phyloP scores from a whole-genome alignment of 371 early-diverging fungal species.

The Syncephalastrum racemosum region DNA sequence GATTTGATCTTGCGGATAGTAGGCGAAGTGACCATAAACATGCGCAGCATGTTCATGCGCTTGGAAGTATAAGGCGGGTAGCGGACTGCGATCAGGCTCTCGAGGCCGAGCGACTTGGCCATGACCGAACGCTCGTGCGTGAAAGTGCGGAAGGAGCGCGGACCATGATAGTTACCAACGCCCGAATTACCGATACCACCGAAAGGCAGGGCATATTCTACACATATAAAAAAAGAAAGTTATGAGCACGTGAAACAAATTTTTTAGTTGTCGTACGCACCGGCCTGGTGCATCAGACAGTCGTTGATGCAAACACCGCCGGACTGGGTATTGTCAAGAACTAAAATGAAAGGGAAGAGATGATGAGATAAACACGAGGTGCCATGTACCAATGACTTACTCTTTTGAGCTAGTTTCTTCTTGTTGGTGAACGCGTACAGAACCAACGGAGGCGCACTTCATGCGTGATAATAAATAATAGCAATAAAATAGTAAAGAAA shows the following conservation, averaged over 20 bases:
- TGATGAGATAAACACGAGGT: no score
- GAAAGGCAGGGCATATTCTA: conserved; percentile 63
- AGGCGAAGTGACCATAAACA: conserved; percentile 23
- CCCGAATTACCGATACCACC: conserved; percentile 85
- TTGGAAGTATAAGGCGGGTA: conserved; percentile 39
- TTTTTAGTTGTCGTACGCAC: conserved; percentile 19
- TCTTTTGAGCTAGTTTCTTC: conserved; percentile 19
- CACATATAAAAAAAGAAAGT: conserved; percentile 2
- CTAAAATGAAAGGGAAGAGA: conserved; percentile 13
- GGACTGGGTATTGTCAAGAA: conserved; percentile 62
- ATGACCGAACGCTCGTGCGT: conserved; percentile 67
- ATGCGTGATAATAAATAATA: conserved; percentile 1
- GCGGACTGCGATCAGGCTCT: conserved; percentile 38
- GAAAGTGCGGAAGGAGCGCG: conserved; percentile 69
- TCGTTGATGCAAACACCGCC: conserved; percentile 81
- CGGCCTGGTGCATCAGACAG: conserved; percentile 59
- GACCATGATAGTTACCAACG: conserved; percentile 76
- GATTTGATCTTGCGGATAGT: conserved; percentile 16
- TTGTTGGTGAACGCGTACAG: conserved; percentile 31
- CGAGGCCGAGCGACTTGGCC: conserved; percentile 47
- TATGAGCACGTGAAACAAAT: not conserved
- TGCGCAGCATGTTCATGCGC: conserved; percentile 15
- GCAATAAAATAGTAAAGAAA: no score
- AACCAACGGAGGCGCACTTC: conserved; percentile 26
- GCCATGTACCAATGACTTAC: conserved; percentile 13